These are phyloP conservation scores for Cercospora sp. DNA, from an alignment of 2,329 filamentous ascomycete species.

Conservation along the genomic window DNA sequence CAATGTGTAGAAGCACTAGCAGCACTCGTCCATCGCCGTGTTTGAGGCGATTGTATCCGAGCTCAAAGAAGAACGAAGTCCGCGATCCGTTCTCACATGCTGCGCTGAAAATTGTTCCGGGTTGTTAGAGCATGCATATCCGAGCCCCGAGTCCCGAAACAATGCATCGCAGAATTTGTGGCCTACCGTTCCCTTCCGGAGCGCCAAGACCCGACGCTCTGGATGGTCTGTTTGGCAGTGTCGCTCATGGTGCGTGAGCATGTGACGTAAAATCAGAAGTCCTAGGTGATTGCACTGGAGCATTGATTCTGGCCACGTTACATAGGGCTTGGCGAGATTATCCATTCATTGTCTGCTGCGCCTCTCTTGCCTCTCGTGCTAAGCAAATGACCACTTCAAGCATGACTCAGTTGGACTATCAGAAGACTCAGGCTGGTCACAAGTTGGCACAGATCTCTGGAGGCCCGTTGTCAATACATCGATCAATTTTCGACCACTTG, in stretches of 20 bases:
- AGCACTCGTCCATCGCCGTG: too few relatives aligned
- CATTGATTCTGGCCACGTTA: not conserved
- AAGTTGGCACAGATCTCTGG: not conserved
- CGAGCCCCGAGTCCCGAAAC: not conserved
- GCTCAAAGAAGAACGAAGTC: too few relatives aligned
- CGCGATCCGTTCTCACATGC: too few relatives aligned
- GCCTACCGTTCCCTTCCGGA: not conserved
- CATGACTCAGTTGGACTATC: too few relatives aligned
- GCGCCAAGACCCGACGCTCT: not conserved
- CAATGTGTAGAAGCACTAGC: too few relatives aligned
- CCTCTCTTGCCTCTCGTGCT: not conserved
- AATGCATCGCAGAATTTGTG: not conserved
- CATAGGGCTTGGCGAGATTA: not conserved
- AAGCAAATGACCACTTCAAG: too few relatives aligned
- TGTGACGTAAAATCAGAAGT: not conserved
- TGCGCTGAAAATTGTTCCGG: too few relatives aligned
- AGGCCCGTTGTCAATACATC: not conserved
- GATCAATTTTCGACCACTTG: not conserved
- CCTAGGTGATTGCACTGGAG: not conserved
- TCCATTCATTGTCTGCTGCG: not conserved
- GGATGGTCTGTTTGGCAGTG: not conserved
- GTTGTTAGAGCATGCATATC: not conserved
- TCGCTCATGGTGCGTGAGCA: not conserved
- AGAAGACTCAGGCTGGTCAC: not conserved
- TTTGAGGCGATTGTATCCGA: too few relatives aligned